Base-by-base conservation (phyloP, 805 yeast species). In the Ogataea pignaliae region DNA sequence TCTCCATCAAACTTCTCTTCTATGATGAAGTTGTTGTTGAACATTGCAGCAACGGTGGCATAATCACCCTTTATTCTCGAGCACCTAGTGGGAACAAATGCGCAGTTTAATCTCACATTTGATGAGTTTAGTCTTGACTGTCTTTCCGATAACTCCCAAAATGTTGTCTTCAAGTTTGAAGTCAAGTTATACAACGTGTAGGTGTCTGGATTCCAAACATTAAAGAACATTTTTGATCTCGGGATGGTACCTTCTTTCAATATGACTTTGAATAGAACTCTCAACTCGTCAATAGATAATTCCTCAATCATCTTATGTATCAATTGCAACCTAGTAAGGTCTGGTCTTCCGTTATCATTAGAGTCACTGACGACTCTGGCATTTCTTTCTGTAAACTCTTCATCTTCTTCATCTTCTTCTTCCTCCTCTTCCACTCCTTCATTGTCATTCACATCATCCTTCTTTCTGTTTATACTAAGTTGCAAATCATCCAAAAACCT, bases 1-100 rank as follows among this genome's bases (percentile, higher is more conserved):
- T 91, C 97, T 3, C 98, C 99, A 63, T 91, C 97, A 66, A 89
- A 75, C 59, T 91, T 91, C 60, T 91, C 97, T 57, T 91, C 98
- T 10, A 91, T 78, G 41, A 72, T 74, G 55, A 88, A 88, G 10
- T 56, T 59, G 3, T 40, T 28, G 17, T 64, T 62, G 57, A 85
- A 67, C 8, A 62, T 55, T 12, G 31, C 34, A n/a, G 81, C 76
- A 16, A 85, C 62, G 3, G 70, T 66, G 2, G 70, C 72, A 56
- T 83, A 80, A 13, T 75, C 66, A 3, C 68, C 64, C 29, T 68
- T 67, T 1, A 81, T 68, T 47, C 79, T 82, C 31, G 75, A 70
- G 0, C 95, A 82, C 16, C 85, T 64, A 64, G 87, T 95, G 0
- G 97, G 96, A 17, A 76, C 73, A 61, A 89, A 91, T 14, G 85